Percentiles rank a stretch among this genome's conserved stretches.
These are phyloP conservation scores for Phaseolus lunatus DNA, from an alignment of 306 rosid species.

Conservation along the genomic window DNA sequence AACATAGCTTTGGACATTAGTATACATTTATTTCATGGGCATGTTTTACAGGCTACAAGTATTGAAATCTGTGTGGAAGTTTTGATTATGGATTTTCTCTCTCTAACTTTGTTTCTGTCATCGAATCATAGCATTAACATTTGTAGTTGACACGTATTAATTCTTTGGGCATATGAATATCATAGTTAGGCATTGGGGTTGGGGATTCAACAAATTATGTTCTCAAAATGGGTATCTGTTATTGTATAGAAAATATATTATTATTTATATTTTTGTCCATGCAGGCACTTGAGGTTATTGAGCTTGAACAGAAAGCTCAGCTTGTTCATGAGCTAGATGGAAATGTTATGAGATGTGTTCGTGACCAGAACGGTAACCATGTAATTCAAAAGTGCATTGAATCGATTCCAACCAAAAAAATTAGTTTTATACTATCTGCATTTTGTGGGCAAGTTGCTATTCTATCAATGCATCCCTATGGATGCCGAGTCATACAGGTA, in stretches of 20 bases:
- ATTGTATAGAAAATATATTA: neutral
- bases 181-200: conserved; percentile 16
- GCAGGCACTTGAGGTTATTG: conserved; percentile 65
- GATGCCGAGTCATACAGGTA: conserved; percentile 67
- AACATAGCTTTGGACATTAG: conserved; percentile 9
- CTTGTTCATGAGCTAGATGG: conserved; percentile 63
- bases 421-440: conserved; percentile 58
- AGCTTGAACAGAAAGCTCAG: conserved; percentile 58
- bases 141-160: neutral
- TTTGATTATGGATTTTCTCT: conserved; percentile 4
- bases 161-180: neutral
- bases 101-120: neutral
- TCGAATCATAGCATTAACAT: neutral
- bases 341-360: conserved; percentile 59
- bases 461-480: conserved; percentile 62
- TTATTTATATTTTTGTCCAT: conserved; percentile 34
- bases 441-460: conserved; percentile 53
- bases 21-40: conserved; percentile 12
- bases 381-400: conserved; percentile 65
- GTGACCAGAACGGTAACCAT: conserved; percentile 65
- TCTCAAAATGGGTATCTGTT: conserved; percentile 23
- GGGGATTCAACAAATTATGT: conserved; percentile 5
- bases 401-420: conserved; percentile 54
- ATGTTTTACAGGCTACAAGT: neutral
- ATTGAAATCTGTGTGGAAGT: conserved; percentile 11